Evolutionary conservation across 352 stramenopile species (phyloP).

Genomic region (Globisporangium barbulae): DNA sequence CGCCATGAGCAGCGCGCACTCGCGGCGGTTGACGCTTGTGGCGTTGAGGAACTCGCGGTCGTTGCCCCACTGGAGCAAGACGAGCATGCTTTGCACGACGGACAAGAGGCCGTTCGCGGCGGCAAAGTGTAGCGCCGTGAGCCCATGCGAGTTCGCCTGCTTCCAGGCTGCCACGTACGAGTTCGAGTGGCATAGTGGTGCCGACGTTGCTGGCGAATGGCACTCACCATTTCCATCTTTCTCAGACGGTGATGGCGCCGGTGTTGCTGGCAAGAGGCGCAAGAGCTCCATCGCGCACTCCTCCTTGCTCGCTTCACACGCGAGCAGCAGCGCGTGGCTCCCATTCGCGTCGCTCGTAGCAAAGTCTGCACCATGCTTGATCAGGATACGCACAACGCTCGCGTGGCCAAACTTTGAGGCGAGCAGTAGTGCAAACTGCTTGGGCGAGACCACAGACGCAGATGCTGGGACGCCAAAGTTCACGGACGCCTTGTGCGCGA

Average conservation of each 20-base stretch:
- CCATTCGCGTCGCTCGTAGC: constrained; percentile 35
- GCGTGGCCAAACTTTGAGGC: constrained; percentile 91
- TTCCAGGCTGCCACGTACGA: constrained; percentile 30
- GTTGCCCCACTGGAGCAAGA: constrained; percentile 28
- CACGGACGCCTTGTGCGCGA: constrained; percentile 30
- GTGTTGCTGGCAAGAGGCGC: constrained; percentile 8
- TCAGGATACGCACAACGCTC: constrained; percentile 72
- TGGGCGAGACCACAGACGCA: constrained; percentile 13
- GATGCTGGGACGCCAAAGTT: constrained; percentile 19
- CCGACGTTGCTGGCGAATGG: constrained; percentile 5
- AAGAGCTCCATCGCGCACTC: constrained; percentile 50
- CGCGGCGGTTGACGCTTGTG: constrained; percentile 36
- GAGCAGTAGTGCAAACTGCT: constrained; percentile 79
- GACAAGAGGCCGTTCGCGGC: constrained; percentile 36
- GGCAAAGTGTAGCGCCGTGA: constrained; percentile 64
- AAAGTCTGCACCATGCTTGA: constrained; percentile 44
- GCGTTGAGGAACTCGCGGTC: constrained; percentile 42
- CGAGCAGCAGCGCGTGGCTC: constrained; percentile 51
- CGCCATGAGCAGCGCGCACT: constrained; percentile 63
- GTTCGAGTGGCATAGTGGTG: not conserved
- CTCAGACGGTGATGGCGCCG: not conserved
- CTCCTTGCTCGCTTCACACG: constrained; percentile 50
- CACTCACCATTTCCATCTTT: not conserved
- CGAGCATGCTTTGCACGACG: constrained; percentile 33
- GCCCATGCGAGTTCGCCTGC: constrained; percentile 43